phyloP scores from a whole-genome alignment of 441 rosid genomes.

The Mallotus japonicus region DNA sequence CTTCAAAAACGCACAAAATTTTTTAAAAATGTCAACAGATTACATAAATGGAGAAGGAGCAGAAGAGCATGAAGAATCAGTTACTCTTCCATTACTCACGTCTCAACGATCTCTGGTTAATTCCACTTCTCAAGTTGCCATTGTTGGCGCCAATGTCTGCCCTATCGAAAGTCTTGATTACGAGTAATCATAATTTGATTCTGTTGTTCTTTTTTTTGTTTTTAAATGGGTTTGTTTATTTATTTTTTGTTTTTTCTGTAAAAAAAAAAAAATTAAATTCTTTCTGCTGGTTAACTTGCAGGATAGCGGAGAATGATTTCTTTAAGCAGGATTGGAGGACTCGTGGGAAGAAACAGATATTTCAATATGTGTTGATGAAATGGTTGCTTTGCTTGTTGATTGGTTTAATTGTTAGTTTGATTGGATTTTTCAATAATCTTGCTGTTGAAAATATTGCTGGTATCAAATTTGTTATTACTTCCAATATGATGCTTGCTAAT shows the following conservation, averaged over 20 bases:
- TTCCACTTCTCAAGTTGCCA: conserved; percentile 79
- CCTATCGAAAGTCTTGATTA: conserved; percentile 90
- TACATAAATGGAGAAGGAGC: background rate
- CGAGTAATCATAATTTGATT: conserved; percentile 43
- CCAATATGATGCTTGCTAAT: conserved; percentile 65
- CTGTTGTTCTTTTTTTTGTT: no score
- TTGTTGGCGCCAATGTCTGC: conserved; percentile 69
- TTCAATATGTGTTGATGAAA: conserved; percentile 72
- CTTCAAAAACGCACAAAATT: no score
- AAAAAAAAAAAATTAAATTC: background rate
- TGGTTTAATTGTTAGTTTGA: conserved; percentile 59
- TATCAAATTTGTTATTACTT: conserved; percentile 68
- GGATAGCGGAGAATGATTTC: conserved; percentile 81
- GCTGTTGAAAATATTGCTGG: conserved; percentile 87
- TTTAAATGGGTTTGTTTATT: background rate
- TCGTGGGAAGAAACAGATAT: conserved; percentile 47
- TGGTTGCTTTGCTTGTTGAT: conserved; percentile 69
- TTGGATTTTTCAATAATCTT: conserved; percentile 76
- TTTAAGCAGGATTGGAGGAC: conserved; percentile 89
- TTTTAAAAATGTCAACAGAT: no score
- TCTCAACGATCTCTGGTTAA: conserved; percentile 39
- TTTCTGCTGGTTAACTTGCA: conserved; percentile 19
- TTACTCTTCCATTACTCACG: conserved; percentile 45
- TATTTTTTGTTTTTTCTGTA: background rate
- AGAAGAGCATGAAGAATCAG: conserved; percentile 38